Evolutionary conservation across 345 rosid genomes (phyloP).

Genomic region (Lepidium aucheri): DNA sequence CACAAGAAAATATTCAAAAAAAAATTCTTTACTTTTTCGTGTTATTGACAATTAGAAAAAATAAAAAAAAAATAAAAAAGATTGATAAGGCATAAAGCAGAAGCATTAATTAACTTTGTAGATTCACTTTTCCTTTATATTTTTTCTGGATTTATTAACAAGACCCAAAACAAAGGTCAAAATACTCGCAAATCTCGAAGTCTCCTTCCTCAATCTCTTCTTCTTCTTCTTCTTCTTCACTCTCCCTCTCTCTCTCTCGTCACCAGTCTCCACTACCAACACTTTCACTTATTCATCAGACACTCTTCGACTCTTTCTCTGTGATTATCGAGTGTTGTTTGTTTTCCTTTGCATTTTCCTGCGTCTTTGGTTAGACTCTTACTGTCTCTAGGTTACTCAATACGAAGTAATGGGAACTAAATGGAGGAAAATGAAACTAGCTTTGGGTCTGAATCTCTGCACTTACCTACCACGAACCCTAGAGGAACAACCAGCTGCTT

Average conservation of each 20-base stretch:
- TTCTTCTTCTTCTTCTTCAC: neutral
- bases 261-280: neutral
- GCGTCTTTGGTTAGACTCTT: neutral
- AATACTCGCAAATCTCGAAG: constrained; percentile 27
- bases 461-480: constrained; percentile 55
- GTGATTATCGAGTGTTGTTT: neutral
- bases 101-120: constrained; percentile 24
- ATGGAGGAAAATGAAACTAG: constrained; percentile 81
- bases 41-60: too few relatives aligned
- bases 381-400: constrained; percentile 1
- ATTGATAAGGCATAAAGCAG: constrained; percentile 15
- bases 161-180: constrained; percentile 33
- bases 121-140: constrained; percentile 3
- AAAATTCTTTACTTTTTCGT: too few relatives aligned
- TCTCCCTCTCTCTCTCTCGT: constrained; percentile 8
- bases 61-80: neutral
- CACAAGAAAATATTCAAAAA: too few relatives aligned
- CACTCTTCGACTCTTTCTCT: too few relatives aligned
- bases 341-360: neutral
- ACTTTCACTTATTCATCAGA: too few relatives aligned
- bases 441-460: constrained; percentile 65
- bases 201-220: constrained; percentile 9
- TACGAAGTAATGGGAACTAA: constrained; percentile 55
- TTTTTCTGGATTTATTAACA: constrained; percentile 2
- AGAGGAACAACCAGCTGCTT: constrained; percentile 39